phyloP scores from a whole-genome alignment of 2,329 filamentous ascomycete genomes.

The Aspergillus ruber region DNA sequence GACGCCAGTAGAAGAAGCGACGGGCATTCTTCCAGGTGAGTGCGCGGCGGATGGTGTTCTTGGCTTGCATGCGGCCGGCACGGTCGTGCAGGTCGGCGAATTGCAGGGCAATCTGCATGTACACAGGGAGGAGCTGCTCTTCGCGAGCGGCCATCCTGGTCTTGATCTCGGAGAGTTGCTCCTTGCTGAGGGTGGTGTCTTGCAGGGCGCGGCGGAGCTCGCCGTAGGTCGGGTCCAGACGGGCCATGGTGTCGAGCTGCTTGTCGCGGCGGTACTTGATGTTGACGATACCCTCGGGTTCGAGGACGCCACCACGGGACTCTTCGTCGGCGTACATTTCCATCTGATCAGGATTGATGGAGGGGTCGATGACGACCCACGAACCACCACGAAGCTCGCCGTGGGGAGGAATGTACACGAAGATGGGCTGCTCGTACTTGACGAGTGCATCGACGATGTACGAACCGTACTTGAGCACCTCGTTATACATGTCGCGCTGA shows the following conservation, averaged over 20 bases:
- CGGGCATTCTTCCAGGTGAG: slow-evolving; percentile 84
- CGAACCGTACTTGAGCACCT: slow-evolving; percentile 98
- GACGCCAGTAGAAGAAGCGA: slow-evolving; percentile 99
- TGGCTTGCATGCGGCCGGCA: slow-evolving; percentile 95
- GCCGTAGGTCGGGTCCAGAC: slow-evolving; percentile 77
- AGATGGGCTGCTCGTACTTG: slow-evolving; percentile 97
- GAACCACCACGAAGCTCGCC: slow-evolving; percentile 97
- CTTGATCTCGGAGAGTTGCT: slow-evolving; percentile 74
- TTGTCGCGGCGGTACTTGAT: slow-evolving; percentile 99
- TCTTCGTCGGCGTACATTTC: slow-evolving; percentile 99
- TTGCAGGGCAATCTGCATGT: slow-evolving; percentile 90
- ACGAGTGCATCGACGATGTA: slow-evolving; percentile 98
- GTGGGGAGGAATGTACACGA: slow-evolving; percentile 95
- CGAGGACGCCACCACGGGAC: slow-evolving; percentile 89
- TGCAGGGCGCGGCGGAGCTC: slow-evolving; percentile 73
- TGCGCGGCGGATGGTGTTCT: slow-evolving; percentile 79
- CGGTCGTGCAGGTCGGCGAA: slow-evolving; percentile 97
- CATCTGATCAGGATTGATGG: slow-evolving; percentile 94
- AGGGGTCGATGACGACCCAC: slow-evolving; percentile 98
- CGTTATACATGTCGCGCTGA: slow-evolving; percentile 99
- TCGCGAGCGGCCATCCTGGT: slow-evolving; percentile 77
- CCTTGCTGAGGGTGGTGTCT: slow-evolving; percentile 61
- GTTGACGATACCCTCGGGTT: slow-evolving; percentile 95
- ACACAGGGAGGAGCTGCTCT: slow-evolving; percentile 83
- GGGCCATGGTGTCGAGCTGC: slow-evolving; percentile 95